Evolutionary conservation across 306 rosid genomes (phyloP).

Genomic region (Trifolium repens): DNA sequence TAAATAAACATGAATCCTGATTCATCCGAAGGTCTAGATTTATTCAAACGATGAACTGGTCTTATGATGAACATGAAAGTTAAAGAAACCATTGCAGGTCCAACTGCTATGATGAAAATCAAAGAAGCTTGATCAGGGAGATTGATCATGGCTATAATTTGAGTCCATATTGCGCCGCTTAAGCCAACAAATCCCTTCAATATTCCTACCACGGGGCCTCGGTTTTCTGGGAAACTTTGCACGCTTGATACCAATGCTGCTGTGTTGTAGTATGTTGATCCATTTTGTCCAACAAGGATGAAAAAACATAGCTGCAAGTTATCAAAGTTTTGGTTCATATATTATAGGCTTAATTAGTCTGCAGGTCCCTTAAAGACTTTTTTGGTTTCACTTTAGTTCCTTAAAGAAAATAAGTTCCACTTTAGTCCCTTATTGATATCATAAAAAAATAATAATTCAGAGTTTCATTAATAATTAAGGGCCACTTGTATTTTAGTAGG

Average conservation of each 20-base stretch:
- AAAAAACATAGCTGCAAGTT: not conserved
- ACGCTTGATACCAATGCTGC: not conserved
- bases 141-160: not conserved
- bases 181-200: not conserved
- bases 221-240: not conserved
- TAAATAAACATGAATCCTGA: constrained; percentile 66
- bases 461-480: too few relatives aligned
- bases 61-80: constrained; percentile 63
- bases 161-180: not conserved
- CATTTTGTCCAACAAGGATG: not conserved
- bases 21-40: constrained; percentile 59
- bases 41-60: constrained; percentile 60
- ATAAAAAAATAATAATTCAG: too few relatives aligned
- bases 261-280: not conserved
- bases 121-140: constrained; percentile 1
- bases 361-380: too few relatives aligned
- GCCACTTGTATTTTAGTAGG: too few relatives aligned
- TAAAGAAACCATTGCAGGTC: not conserved
- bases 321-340: not conserved
- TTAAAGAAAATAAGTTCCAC: too few relatives aligned
- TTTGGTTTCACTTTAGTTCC: too few relatives aligned
- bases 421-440: too few relatives aligned
- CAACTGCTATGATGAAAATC: not conserved
- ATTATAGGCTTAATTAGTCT: not conserved
- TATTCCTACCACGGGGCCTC: not conserved